phyloP scores from a whole-genome alignment of 441 rosid species.

The Erodium texanum region DNA sequence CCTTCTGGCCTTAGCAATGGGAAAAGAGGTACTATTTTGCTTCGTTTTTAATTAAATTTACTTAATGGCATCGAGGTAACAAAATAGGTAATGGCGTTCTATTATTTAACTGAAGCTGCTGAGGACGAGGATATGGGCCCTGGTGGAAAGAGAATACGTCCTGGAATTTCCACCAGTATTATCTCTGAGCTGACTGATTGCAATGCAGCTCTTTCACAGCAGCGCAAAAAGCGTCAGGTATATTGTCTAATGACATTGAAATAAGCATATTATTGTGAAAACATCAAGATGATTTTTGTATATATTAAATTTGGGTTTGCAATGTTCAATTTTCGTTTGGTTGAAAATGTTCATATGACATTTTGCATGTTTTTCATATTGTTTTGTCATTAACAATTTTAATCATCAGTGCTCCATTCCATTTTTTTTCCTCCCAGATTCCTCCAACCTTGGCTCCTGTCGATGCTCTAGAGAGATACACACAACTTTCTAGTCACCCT shows the following conservation, averaged over 20 bases:
- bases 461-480: slow-evolving; percentile 66
- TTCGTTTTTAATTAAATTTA: slow-evolving; percentile 3
- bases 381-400: background rate
- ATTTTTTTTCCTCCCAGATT: slow-evolving; percentile 34
- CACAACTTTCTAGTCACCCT: slow-evolving; percentile 92
- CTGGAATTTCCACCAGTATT: slow-evolving; percentile 60
- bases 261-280: background rate
- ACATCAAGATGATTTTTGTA: no score
- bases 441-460: slow-evolving; percentile 65
- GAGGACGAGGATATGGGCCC: slow-evolving; percentile 59
- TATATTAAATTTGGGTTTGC: background rate
- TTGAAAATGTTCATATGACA: background rate
- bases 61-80: background rate
- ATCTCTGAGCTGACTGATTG: slow-evolving; percentile 78
- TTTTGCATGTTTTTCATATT: background rate
- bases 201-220: slow-evolving; percentile 82
- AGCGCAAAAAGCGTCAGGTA: slow-evolving; percentile 95
- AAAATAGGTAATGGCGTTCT: slow-evolving; percentile 16
- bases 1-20: slow-evolving; percentile 66
- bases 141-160: slow-evolving; percentile 56
- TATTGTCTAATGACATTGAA: background rate
- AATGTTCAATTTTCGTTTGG: background rate
- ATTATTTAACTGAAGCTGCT: slow-evolving; percentile 34
- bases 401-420: background rate
- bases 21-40: slow-evolving; percentile 54